Percentiles rank a stretch among this genome's conserved stretches.
Conservation (phyloP, 768 basidiomycete genomes). For the Panaeolus cyanescens region DNA sequence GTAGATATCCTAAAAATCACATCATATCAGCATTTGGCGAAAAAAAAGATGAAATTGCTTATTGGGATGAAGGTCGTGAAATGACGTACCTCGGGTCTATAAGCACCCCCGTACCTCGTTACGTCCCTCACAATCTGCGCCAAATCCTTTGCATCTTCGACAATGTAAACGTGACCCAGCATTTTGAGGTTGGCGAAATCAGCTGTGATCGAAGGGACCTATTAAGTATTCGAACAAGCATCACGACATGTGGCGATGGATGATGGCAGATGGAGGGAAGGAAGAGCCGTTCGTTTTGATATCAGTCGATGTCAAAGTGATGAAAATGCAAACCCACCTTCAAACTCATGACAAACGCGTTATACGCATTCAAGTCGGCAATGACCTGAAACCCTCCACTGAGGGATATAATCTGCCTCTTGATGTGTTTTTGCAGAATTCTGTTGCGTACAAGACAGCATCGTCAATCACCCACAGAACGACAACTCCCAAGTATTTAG, state of each 20-base stretch:
- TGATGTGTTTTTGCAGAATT: conserved; percentile 95
- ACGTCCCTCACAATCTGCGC: conserved; percentile 96
- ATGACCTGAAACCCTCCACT: conserved; percentile 95
- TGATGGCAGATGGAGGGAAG: neutral
- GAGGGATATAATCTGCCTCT: conserved; percentile 94
- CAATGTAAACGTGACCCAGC: conserved; percentile 95
- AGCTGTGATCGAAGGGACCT: conserved; percentile 78
- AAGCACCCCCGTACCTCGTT: conserved; percentile 92
- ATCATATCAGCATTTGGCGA: neutral
- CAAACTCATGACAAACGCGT: conserved; percentile 84
- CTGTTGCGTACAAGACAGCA: no score
- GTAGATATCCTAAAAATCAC: conserved; percentile 71
- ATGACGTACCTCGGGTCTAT: conserved; percentile 79
- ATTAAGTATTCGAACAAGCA: neutral
- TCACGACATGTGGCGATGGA: neutral
- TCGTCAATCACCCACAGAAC: neutral
- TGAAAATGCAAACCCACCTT: conserved; percentile 51
- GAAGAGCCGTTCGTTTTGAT: no score
- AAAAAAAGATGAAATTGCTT: conserved; percentile 10
- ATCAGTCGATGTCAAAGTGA: no score
- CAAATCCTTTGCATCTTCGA: conserved; percentile 93
- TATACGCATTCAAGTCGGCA: conserved; percentile 93
- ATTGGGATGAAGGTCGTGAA: neutral
- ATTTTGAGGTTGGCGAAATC: conserved; percentile 97
- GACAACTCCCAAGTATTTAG: neutral